Evolutionary conservation across 805 yeast genomes (phyloP).

Genomic region (Ogataea corticis): DNA sequence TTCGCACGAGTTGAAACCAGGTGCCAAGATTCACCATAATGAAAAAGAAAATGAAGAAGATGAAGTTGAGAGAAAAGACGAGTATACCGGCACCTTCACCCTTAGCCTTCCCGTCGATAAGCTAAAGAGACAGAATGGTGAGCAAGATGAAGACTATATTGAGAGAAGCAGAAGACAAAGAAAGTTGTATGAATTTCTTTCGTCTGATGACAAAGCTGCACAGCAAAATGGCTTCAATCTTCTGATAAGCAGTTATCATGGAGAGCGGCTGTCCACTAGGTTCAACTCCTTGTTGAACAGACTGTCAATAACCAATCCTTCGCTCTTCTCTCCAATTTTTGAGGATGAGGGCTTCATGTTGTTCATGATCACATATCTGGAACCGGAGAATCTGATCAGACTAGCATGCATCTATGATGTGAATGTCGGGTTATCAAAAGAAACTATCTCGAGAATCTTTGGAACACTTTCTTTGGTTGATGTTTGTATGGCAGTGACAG

Average conservation of each 20-base stretch:
- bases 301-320: slow-evolving; percentile 25
- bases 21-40: background rate
- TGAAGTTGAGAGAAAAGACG: slow-evolving; percentile 15
- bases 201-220: slow-evolving; percentile 22
- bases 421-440: slow-evolving; percentile 2
- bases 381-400: slow-evolving; percentile 32
- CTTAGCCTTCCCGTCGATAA: slow-evolving; percentile 16
- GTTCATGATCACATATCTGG: slow-evolving; percentile 18
- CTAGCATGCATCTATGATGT: slow-evolving; percentile 23
- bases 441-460: slow-evolving; percentile 11
- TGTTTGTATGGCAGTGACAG: slow-evolving; percentile 25
- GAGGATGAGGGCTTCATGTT: slow-evolving; percentile 12
- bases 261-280: slow-evolving; percentile 17
- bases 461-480: slow-evolving; percentile 23
- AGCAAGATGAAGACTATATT: slow-evolving; percentile 13
- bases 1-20: slow-evolving; percentile 7
- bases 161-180: slow-evolving; percentile 24
- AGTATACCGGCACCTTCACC: slow-evolving; percentile 20
- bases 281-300: slow-evolving; percentile 26
- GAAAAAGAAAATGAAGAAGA: slow-evolving; percentile 18
- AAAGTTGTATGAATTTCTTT: slow-evolving; percentile 24
- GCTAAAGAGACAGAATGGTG: slow-evolving; percentile 3
- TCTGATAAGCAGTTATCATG: slow-evolving; percentile 7
- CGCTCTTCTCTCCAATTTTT: slow-evolving; percentile 25
- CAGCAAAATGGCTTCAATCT: slow-evolving; percentile 24